Base-by-base conservation (phyloP, 208 protist species). In the Leishmania tarentolae region DNA sequence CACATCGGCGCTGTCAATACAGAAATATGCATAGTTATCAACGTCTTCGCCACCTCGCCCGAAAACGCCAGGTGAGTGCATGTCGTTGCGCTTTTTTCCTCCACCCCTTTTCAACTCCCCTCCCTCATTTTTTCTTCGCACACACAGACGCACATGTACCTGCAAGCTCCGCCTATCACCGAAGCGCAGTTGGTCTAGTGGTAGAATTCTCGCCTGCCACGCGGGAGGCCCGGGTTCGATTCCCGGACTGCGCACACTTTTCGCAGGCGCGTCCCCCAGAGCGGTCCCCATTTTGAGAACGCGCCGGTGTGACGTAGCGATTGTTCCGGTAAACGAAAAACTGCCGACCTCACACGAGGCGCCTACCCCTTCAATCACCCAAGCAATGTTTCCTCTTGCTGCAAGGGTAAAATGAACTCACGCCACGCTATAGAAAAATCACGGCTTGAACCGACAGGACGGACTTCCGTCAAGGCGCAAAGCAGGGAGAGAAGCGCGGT, bases 201-300 rank as follows among this genome's bases (percentile, higher is more conserved):
- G 93, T 97, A 97, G 93, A 97, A 97, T 96, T 95, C 91, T 95
- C 82, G 82, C 82, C 82, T 97, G 92, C 92, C 92, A 97, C 92
- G 94, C 92, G 92, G 94, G 92, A 95, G 92, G 94, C 92, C 94
- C 92, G 94, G 92, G 92, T 97, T 97, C 92, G 92, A 97, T 97
- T 97, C 94, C 94, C 94, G 94, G 92, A 97, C 93, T 97, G 91
- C 93, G 93, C 91, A 95, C 50, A 37, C 81, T 78, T 94, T 94
- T 94, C 86, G 2, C n/a, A n/a, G n/a, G n/a, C n/a, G n/a, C n/a
- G n/a, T n/a, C n/a, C n/a, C n/a, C n/a, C n/a, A n/a, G n/a, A n/a
- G n/a, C n/a, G n/a, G n/a, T n/a, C n/a, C n/a, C n/a, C n/a, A n/a
- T n/a, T n/a, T n/a, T n/a, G n/a, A n/a, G n/a, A n/a, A n/a, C n/a